Base-by-base conservation (phyloP, 257 asterid genomes). In the Striga asiatica region DNA sequence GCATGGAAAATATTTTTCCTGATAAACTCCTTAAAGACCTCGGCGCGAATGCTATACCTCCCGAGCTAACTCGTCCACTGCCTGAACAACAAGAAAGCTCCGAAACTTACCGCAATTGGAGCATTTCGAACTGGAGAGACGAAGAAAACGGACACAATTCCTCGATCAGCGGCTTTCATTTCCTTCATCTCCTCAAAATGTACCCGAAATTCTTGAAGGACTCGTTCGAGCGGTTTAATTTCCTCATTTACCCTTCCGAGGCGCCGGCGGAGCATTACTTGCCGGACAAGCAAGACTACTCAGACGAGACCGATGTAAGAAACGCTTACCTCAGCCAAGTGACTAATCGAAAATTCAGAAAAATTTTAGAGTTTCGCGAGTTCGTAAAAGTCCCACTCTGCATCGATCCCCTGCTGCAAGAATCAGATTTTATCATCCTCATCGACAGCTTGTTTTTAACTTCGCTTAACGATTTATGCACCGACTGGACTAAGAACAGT, bases 361-460 rank as follows among this genome's bases (percentile, higher is more conserved):
- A 48, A 20, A 50, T 59, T 50, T 48, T 76, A 69, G 82, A 76
- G 50, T 62, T 76, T 17, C 65, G 74, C 0, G 76, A 66, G 28
- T 72, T 76, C 11, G 10, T 28, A 7, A 1, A 32, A 27, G 64
- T 19, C 61, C 82, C 79, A 10, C 20, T 18, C 8, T 56, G 31
- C 17, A 27, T 59, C 17, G 48, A 14, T 11, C 61, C 16, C 27
- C 31, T 70, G 43, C 50, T 69, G 19, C 19, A 16, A 49, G 57
- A 56, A n/a, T 60, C 77, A 22, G 51, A 72, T 12, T 54, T 39
- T 1, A 39, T 73, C 1, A 58, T 69, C 38, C 54, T 72, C 12
- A 27, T 60, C 18, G 67, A 67, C 20, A 52, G 56, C 61, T 29
- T 54, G 19, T 69, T 67, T 57, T 13, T 70, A 23, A 46, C 9